Conservation (phyloP, 2,329 filamentous ascomycete species). For the Aspergillus fijiensis region DNA sequence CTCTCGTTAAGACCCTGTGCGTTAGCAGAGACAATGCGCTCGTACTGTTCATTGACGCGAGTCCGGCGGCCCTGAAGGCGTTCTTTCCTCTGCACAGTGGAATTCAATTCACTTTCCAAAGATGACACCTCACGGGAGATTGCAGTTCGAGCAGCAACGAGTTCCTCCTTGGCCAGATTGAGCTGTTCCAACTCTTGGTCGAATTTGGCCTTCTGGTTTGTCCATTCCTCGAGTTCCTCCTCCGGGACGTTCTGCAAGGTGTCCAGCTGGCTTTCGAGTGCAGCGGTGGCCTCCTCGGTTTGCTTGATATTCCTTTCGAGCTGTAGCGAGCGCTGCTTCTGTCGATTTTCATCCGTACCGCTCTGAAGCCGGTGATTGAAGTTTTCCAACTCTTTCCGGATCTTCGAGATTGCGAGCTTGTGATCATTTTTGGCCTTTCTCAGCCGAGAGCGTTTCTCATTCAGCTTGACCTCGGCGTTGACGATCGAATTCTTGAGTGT, state of each 20-base stretch:
- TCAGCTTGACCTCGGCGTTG: slow-evolving; percentile 60
- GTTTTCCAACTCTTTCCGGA: slow-evolving; percentile 62
- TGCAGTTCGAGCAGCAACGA: slow-evolving; percentile 51
- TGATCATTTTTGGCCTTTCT: slow-evolving; percentile 63
- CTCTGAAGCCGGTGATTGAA: slow-evolving; percentile 58
- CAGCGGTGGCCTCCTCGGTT: slow-evolving; percentile 61
- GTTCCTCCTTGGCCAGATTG: slow-evolving; percentile 51
- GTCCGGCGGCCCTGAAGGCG: slow-evolving; percentile 58
- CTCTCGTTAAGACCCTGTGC: slow-evolving; percentile 57
- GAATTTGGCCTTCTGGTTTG: slow-evolving; percentile 54
- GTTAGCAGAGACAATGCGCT: slow-evolving; percentile 59
- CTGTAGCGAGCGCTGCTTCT: slow-evolving; percentile 61
- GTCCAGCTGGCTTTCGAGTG: slow-evolving; percentile 55
- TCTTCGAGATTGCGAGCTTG: slow-evolving; percentile 56
- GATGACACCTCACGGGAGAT: slow-evolving; percentile 53
- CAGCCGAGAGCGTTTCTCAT: slow-evolving; percentile 58
- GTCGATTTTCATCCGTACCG: slow-evolving; percentile 61
- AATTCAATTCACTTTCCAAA: slow-evolving; percentile 54
- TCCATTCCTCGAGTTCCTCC: slow-evolving; percentile 55
- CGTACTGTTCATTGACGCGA: slow-evolving; percentile 62
- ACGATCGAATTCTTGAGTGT: slow-evolving; percentile 65
- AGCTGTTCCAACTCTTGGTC: slow-evolving; percentile 55
- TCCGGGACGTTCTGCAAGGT: slow-evolving; percentile 57
- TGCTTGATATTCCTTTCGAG: slow-evolving; percentile 63
- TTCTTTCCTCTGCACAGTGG: slow-evolving; percentile 57